phyloP scores from a whole-genome alignment of 1,139 yeast genomes.

The Candida mesenterica region DNA sequence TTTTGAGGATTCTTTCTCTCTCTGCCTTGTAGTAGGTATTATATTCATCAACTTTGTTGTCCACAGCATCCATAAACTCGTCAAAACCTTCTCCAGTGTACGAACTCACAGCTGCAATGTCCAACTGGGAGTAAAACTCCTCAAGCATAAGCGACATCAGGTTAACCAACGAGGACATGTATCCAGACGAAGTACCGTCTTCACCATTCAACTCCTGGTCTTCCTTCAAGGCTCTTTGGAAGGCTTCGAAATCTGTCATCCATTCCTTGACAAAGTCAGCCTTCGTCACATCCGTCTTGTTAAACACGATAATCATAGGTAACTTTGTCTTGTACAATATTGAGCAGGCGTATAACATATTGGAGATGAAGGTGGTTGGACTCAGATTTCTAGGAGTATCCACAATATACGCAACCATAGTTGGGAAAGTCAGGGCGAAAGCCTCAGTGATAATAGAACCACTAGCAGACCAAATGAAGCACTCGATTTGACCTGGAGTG shows the following conservation, averaged over 20 bases:
- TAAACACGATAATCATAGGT: constrained; percentile 96
- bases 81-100: constrained; percentile 94
- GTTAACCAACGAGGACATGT: constrained; percentile 90
- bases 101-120: constrained; percentile 87
- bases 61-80: constrained; percentile 80
- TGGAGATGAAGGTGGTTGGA: constrained; percentile 96
- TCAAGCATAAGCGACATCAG: constrained; percentile 96
- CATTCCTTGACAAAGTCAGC: constrained; percentile 91
- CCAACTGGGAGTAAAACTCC: constrained; percentile 91
- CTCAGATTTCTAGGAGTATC: constrained; percentile 94
- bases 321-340: constrained; percentile 92
- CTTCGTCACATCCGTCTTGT: constrained; percentile 85
- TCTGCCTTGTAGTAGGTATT: constrained; percentile 81
- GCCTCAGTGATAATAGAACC: constrained; percentile 97
- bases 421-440: constrained; percentile 93
- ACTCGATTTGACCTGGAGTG: constrained; percentile 98
- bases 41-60: constrained; percentile 84
- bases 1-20: constrained; percentile 74
- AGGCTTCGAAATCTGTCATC: constrained; percentile 96
- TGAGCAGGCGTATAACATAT: constrained; percentile 97
- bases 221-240: constrained; percentile 72
- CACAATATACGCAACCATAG: constrained; percentile 91
- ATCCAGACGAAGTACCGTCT: constrained; percentile 77
- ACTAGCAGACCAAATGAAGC: constrained; percentile 96
- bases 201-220: constrained; percentile 65